Base-by-base conservation (phyloP, 495 filamentous ascomycete genomes). In the Durotheca rogersii region DNA sequence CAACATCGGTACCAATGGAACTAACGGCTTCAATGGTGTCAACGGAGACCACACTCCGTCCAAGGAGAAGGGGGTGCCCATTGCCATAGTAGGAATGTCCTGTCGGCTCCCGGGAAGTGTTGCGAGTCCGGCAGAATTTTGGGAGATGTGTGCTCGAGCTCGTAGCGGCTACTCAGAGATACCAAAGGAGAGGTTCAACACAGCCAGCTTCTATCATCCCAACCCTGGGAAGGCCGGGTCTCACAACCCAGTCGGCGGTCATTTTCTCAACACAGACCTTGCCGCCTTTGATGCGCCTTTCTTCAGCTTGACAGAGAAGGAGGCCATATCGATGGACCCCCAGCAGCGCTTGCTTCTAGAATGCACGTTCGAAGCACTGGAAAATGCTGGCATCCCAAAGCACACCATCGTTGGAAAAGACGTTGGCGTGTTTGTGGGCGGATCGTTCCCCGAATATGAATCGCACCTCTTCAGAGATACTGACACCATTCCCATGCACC, bases 341-440 rank as follows among this genome's bases (percentile, higher is more conserved):
- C 87, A 89, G 59, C 89, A 91, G 60, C 83, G 89, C 16, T 71
- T 93, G 20, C 82, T 87, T 1, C 73, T 95, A 9, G 81, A 88
- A 29, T 91, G 85, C 42, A 88, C 88, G 1, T 95, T 90, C 56
- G 88, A 92, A 56, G 90, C 90, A 0, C 74, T 95, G 3, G 89
- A 95, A 64, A 89, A 86, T 76, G 86, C 88, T n/a, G 89, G 89
- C 0, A 85, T 90, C 53, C 81, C 85, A 27, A 90, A 89, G 2
- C 85, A 89, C 2, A 81, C 80, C 4, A 86, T 89, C 6, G 83
- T 73, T 54, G 81, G 87, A 12, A 81, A 88, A 66, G 76, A 89
- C 5, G 82, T 92, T 29, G 89, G 89, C 14, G 87, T 88, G 10
- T 95, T 90, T 67, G 85, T 91, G 54, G 89, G 89, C 29, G 88